A percentile compares a stretch with the other conserved stretches of the same genome.
Conservation (phyloP, 1,139 yeast species). For the Zygosaccharomyces pseudobailii region DNA sequence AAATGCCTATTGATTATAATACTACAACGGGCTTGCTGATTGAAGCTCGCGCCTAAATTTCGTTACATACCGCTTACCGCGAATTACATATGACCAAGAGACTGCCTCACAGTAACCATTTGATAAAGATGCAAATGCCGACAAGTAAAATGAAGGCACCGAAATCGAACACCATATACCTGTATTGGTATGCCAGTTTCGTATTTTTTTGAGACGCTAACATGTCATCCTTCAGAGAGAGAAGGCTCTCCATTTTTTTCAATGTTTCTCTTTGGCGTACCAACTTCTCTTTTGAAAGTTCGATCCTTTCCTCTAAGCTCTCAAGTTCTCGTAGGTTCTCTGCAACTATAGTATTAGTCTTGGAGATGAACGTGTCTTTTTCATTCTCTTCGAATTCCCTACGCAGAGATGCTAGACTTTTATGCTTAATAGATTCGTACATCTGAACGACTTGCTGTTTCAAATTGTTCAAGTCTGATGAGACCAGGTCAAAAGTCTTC, state of each 20-base stretch:
- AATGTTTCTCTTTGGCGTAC: constrained; percentile 76
- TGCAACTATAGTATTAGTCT: constrained; percentile 7
- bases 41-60: not conserved
- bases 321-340: constrained; percentile 14
- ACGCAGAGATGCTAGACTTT: constrained; percentile 8
- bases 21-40: not conserved
- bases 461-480: constrained; percentile 9
- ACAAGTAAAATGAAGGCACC: constrained; percentile 11
- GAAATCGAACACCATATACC: constrained; percentile 22
- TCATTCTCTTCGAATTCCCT: constrained; percentile 11
- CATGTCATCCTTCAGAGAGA: constrained; percentile 21
- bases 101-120: constrained; percentile 7
- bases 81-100: not conserved
- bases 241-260: constrained; percentile 39
- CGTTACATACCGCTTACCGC: not conserved
- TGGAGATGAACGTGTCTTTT: constrained; percentile 16
- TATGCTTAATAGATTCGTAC: constrained; percentile 9
- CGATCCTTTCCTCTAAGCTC: constrained; percentile 16
- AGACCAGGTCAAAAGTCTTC: constrained; percentile 16
- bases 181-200: constrained; percentile 19
- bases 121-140: constrained; percentile 4
- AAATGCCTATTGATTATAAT: not conserved
- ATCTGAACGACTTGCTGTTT: constrained; percentile 9
- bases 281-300: constrained; percentile 13
- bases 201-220: constrained; percentile 20